phyloP scores from a whole-genome alignment of 257 asterid genomes.

The Galeopsis tetrahit region DNA sequence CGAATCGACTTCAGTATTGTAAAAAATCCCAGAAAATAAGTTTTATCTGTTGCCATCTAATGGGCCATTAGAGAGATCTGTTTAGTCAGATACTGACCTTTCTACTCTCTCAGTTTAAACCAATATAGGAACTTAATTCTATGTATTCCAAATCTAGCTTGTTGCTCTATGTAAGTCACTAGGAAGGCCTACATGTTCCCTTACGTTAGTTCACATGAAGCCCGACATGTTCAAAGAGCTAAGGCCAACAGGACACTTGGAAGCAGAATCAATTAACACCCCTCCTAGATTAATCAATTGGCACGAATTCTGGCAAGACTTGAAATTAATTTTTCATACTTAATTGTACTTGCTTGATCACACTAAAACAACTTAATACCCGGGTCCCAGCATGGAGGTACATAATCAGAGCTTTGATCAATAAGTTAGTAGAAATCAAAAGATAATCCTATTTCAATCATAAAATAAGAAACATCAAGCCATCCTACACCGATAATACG shows the following conservation, averaged over 20 bases:
- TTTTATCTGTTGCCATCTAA: neutral
- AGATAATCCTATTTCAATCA: neutral
- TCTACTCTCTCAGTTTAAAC: neutral
- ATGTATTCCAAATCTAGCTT: neutral
- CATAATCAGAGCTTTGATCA: neutral
- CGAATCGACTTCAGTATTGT: neutral
- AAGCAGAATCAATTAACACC: neutral
- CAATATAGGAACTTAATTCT: neutral
- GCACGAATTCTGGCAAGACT: neutral
- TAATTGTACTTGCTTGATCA: too few relatives aligned
- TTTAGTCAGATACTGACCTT: neutral
- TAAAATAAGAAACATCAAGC: neutral
- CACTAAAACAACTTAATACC: too few relatives aligned
- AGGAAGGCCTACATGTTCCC: neutral
- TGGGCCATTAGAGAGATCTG: too few relatives aligned
- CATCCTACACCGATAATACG: neutral
- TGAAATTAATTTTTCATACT: too few relatives aligned
- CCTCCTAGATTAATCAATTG: neutral
- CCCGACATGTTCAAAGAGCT: neutral
- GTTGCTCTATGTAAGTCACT: neutral
- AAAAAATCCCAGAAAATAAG: neutral
- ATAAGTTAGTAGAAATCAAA: neutral
- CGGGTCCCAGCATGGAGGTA: too few relatives aligned
- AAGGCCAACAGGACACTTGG: neutral
- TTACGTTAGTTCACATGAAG: neutral